Evolutionary conservation across 164 flowering plant species (phyloP).

Genomic region (Macadamia integrifolia): DNA sequence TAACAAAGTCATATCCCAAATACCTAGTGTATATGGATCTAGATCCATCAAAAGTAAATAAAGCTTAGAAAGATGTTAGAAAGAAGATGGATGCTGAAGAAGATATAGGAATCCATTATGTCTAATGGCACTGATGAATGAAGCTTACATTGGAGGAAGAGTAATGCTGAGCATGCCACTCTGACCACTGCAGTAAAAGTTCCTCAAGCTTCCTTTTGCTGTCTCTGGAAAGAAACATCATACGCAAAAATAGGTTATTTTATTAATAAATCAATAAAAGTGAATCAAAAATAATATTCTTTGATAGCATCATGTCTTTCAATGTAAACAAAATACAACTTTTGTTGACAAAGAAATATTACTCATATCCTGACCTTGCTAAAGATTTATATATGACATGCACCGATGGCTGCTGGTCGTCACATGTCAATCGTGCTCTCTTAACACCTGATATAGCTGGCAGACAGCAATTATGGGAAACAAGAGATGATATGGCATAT

Average conservation of each 20-base stretch:
- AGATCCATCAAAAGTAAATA: not conserved
- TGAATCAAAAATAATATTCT: not conserved
- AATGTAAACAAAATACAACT: not conserved
- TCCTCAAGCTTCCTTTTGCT: slow-evolving; percentile 78
- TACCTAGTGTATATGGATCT: too few relatives aligned
- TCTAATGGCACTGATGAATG: too few relatives aligned
- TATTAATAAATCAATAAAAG: not conserved
- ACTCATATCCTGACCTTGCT: slow-evolving; percentile 50
- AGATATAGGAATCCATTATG: too few relatives aligned
- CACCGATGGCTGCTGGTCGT: slow-evolving; percentile 65
- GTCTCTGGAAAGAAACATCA: slow-evolving; percentile 37
- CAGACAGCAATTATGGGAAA: slow-evolving; percentile 32
- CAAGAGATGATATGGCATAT: not conserved
- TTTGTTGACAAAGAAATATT: slow-evolving; percentile 3
- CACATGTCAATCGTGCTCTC: slow-evolving; percentile 50
- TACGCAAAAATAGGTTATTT: not conserved
- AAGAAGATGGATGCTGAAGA: not conserved
- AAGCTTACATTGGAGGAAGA: slow-evolving; percentile 41
- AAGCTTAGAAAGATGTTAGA: not conserved
- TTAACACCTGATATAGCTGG: slow-evolving; percentile 63
- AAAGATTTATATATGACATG: slow-evolving; percentile 53
- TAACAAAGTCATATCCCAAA: too few relatives aligned
- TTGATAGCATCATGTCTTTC: not conserved
- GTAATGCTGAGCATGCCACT: slow-evolving; percentile 65
- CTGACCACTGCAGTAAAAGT: slow-evolving; percentile 80